phyloP scores from a whole-genome alignment of 257 asterid species.

The Mentha longifolia region DNA sequence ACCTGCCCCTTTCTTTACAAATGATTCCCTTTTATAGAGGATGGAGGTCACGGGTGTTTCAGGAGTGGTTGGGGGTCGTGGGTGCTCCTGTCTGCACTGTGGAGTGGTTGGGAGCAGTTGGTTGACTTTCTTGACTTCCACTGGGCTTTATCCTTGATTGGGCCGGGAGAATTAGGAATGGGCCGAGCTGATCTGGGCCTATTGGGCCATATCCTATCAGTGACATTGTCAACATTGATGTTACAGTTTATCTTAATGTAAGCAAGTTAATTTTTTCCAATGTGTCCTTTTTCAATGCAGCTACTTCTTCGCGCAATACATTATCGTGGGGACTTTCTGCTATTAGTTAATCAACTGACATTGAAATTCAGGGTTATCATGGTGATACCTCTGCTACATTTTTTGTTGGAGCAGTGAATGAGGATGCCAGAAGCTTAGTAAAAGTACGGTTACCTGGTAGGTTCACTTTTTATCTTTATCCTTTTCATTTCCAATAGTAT shows the following conservation, averaged over 20 bases:
- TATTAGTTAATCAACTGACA: conserved; percentile 29
- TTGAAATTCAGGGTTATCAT: conserved; percentile 80
- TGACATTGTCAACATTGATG: conserved; percentile 94
- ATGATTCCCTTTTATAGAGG: too few species aligned
- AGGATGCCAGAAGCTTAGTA: conserved; percentile 80
- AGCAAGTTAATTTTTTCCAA: conserved; percentile 36
- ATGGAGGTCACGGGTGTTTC: too few species aligned
- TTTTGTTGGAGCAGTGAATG: conserved; percentile 83
- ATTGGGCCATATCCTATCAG: too few species aligned
- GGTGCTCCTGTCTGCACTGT: too few species aligned
- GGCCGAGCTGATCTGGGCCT: too few species aligned
- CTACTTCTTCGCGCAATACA: conserved; percentile 20
- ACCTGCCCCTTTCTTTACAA: too few species aligned
- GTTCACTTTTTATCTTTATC: conserved; percentile 21
- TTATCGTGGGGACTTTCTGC: conserved; percentile 23
- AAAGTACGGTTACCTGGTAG: conserved; percentile 62
- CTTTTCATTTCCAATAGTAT: conserved; percentile 2
- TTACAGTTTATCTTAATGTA: conserved; percentile 95
- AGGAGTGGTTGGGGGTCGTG: too few species aligned
- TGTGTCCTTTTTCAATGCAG: conserved; percentile 17
- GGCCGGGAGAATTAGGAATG: too few species aligned
- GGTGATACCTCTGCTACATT: conserved; percentile 96
- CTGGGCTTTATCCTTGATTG: too few species aligned
- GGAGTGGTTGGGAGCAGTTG: too few species aligned
- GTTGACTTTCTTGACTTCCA: too few species aligned